These are phyloP conservation scores for Lactarius sp. DNA, from an alignment of 768 basidiomycete genomes.

Conservation along the genomic window DNA sequence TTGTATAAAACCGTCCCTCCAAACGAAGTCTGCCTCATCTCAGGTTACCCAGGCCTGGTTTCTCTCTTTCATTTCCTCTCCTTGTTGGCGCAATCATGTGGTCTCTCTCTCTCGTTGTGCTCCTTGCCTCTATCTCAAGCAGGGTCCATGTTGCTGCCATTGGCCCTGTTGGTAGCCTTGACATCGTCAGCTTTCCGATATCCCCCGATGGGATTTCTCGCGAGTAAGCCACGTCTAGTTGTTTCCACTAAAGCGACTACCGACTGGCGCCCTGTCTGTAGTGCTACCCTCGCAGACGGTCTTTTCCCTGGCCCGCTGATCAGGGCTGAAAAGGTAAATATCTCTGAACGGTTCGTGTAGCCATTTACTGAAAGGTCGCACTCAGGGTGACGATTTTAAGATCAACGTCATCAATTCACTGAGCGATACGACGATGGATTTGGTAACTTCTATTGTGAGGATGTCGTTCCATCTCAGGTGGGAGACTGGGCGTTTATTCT, in stretches of 20 bases:
- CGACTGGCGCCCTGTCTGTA: slow-evolving; percentile 16
- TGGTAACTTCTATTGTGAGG: slow-evolving; percentile 44
- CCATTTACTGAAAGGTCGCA: slow-evolving; percentile 26
- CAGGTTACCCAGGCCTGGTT: not conserved
- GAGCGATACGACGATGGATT: slow-evolving; percentile 41
- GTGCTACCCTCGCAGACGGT: slow-evolving; percentile 41
- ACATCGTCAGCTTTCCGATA: slow-evolving; percentile 24
- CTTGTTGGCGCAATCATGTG: not conserved
- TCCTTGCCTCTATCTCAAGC: slow-evolving; percentile 6
- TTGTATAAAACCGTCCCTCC: not conserved
- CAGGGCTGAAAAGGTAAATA: slow-evolving; percentile 32
- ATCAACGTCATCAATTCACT: slow-evolving; percentile 44
- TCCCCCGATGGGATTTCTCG: slow-evolving; percentile 28
- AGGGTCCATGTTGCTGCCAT: slow-evolving; percentile 16
- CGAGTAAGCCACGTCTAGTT: not conserved
- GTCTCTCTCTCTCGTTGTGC: not conserved
- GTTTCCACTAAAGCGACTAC: not conserved
- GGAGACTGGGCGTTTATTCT: not conserved
- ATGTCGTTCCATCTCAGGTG: not conserved
- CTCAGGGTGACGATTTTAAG: slow-evolving; percentile 34
- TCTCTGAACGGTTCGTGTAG: too few species aligned
- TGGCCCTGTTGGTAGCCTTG: slow-evolving; percentile 27
- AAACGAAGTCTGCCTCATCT: not conserved
- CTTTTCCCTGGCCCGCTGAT: slow-evolving; percentile 47
- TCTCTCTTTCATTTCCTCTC: not conserved